A percentile compares a stretch with the other conserved stretches of the same genome.
Evolutionary conservation across 2,329 filamentous ascomycete species (phyloP).

Genomic region (Colletotrichum karsti): DNA sequence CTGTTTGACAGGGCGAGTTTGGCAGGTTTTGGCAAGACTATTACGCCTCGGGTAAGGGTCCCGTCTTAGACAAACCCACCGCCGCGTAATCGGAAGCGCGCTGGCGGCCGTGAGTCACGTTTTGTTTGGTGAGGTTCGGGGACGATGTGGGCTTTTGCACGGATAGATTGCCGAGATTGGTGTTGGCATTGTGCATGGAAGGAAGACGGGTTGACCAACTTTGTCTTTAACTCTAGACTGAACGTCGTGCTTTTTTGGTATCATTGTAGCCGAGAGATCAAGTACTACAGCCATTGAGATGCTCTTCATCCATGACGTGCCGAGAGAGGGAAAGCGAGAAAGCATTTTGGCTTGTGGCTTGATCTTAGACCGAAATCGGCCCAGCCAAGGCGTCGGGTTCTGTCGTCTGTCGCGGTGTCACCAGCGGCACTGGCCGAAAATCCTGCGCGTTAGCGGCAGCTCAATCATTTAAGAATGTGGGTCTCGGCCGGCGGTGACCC

Average conservation of each 20-base stretch:
- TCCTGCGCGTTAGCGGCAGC: constrained; percentile 15
- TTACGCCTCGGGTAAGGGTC: constrained; percentile 23
- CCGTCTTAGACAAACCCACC: constrained; percentile 6
- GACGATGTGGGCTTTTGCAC: constrained; percentile 14
- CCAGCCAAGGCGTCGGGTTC: constrained; percentile 11
- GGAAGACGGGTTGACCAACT: neutral
- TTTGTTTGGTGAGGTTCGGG: constrained; percentile 22
- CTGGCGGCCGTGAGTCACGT: constrained; percentile 17
- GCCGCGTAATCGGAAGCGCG: constrained; percentile 24
- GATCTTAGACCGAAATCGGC: constrained; percentile 14
- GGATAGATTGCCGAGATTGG: constrained; percentile 28
- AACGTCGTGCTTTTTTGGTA: neutral
- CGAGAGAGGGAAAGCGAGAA: neutral
- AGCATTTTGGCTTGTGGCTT: neutral
- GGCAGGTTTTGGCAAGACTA: neutral
- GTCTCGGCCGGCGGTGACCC: constrained; percentile 6
- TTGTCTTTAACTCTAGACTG: neutral
- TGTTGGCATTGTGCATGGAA: constrained; percentile 5
- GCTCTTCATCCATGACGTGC: neutral
- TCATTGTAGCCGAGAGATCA: neutral
- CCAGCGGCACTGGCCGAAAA: constrained; percentile 13
- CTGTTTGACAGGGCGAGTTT: neutral
- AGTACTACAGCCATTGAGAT: neutral
- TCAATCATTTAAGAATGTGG: constrained; percentile 21
- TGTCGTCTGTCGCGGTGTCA: neutral